Evolutionary conservation across 495 filamentous ascomycete genomes (phyloP), one percentile per base, ranked within the genome.

Genomic region (Hypoxylon intermedium): DNA sequence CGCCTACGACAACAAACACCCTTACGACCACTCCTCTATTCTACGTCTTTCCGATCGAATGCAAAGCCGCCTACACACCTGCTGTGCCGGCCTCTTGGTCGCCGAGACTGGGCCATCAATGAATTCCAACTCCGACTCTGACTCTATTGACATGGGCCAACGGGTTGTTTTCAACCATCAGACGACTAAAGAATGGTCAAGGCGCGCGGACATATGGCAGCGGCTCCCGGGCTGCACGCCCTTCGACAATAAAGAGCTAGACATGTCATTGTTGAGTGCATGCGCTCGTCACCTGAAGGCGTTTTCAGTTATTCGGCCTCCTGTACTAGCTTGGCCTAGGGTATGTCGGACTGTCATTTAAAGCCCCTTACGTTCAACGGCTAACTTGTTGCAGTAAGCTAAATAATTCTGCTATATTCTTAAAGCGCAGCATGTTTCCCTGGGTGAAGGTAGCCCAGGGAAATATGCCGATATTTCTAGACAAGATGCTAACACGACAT

Each of bases 91-190:
- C 7, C 65, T 72, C 23, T 56, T 72, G 1, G 56, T 65, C 26
- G 64, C 64, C 1, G 70, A 72, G 38, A 53, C 45, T 13, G 53
- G 62, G 0, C 41, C 49, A 15, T 49, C 66, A 1, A 53, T 15
- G 2, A 49, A 67, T 16, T 42, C 65, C 5, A 67, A 65, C 30
- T 53, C 62, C 1, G 46, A 67, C n/a, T 42, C 65, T 4, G 65
- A 65, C 30, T 53, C 62, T 1, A 30, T 54, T 6, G 64, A 72
- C 34, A 65, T 65, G 2, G 65, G 58, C 9, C 65, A 67, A 9
- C 67, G 69, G n/a, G 67, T 72, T 9, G 67, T 72, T 16, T 72
- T 72, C 43, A 53, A 59, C 5, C 65, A 72, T 31, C 70, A 72
- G 31, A 72, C 70, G 6, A 59, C 65, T 5, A 72, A 72, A 19